Percentiles rank a stretch among this genome's conserved stretches.
Evolutionary conservation across 192 early-diverging fungal species (phyloP).

Genomic region (Umbelopsis isabellina): DNA sequence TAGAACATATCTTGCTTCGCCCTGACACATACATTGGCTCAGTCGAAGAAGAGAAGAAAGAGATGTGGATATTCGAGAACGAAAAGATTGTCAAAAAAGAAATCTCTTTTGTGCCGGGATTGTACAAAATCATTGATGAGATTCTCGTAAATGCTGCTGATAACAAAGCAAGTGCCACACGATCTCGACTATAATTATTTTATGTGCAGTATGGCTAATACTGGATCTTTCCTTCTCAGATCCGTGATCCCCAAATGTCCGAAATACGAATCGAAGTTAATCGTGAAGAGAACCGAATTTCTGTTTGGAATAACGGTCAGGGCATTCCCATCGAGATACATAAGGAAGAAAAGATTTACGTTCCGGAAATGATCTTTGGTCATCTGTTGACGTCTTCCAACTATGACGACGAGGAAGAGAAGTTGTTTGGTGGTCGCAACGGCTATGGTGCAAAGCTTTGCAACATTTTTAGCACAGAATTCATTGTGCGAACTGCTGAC

Average conservation of each 20-base stretch:
- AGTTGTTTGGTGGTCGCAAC: slow-evolving; percentile 95
- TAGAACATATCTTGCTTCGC: slow-evolving; percentile 93
- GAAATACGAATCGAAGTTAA: slow-evolving; percentile 89
- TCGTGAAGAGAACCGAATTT: slow-evolving; percentile 74
- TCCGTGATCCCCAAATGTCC: slow-evolving; percentile 87
- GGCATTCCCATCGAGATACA: slow-evolving; percentile 97
- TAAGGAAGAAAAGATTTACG: slow-evolving; percentile 84
- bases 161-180: slow-evolving; percentile 67
- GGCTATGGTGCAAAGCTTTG: slow-evolving; percentile 94
- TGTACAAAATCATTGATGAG: slow-evolving; percentile 99
- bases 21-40: slow-evolving; percentile 98
- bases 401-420: slow-evolving; percentile 95
- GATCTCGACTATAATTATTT: not conserved
- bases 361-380: slow-evolving; percentile 97
- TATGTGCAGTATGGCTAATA: not conserved
- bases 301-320: slow-evolving; percentile 91
- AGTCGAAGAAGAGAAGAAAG: slow-evolving; percentile 74
- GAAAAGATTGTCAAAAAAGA: slow-evolving; percentile 66
- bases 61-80: slow-evolving; percentile 83
- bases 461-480: slow-evolving; percentile 96
- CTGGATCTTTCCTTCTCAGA: slow-evolving; percentile 39
- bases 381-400: slow-evolving; percentile 96
- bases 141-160: slow-evolving; percentile 97
- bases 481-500: slow-evolving; percentile 92
- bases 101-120: slow-evolving; percentile 81